A percentile compares a stretch with the other conserved stretches of the same genome.
phyloP scores from a whole-genome alignment of 106 monocot genomes.

The Phalaenopsis equestris region DNA sequence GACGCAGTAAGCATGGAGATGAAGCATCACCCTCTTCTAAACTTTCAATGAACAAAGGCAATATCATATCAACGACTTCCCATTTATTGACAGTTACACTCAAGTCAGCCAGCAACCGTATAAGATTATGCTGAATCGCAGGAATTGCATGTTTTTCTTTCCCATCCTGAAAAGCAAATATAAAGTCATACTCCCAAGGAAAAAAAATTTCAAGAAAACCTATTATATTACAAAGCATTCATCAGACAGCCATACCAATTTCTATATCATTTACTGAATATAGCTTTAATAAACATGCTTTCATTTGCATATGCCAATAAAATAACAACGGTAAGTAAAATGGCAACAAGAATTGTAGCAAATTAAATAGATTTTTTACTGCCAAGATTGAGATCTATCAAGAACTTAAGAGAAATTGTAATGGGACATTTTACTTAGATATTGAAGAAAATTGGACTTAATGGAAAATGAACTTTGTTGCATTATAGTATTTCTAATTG shows the following conservation, averaged over 20 bases:
- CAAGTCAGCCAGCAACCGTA: constrained; percentile 75
- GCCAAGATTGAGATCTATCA: background rate
- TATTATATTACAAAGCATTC: constrained; percentile 6
- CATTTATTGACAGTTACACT: constrained; percentile 78
- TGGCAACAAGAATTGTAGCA: background rate
- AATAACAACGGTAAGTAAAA: background rate
- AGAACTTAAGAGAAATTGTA: background rate
- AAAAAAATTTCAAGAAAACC: background rate
- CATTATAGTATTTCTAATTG: background rate
- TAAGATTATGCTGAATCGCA: constrained; percentile 69
- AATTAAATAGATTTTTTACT: background rate
- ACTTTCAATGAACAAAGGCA: constrained; percentile 98
- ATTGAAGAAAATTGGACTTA: background rate
- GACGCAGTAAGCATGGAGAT: constrained; percentile 72
- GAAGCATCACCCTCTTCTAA: constrained; percentile 97
- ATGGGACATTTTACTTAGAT: background rate
- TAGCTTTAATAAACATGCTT: background rate
- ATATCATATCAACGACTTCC: constrained; percentile 98
- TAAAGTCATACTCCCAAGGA: background rate
- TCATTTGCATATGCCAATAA: constrained; percentile 5
- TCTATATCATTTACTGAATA: background rate
- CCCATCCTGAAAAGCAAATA: constrained; percentile 57
- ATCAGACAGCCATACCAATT: background rate
- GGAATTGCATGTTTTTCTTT: constrained; percentile 64
- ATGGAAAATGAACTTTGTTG: background rate